Evolutionary conservation across 2,329 filamentous ascomycete genomes (phyloP), one percentile per base, ranked within the genome.

Genomic region (Aspergillus puulaauensis): DNA sequence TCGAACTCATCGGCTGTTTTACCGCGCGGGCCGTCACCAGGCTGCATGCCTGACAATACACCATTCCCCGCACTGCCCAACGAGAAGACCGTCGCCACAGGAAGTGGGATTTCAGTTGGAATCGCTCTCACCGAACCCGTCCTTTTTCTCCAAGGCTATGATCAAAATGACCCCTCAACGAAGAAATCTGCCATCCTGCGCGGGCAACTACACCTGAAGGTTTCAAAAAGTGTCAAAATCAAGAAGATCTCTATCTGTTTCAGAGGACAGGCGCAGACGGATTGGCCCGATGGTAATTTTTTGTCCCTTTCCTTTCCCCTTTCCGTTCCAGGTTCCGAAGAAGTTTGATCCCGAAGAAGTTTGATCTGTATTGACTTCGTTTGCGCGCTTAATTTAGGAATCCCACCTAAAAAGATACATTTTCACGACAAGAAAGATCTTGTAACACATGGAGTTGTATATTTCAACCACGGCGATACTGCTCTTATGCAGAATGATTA

Each of bases 161-260:
- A 81, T 61, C 74, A 77, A 8, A 76, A 76, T 62, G 78, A 80
- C 43, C 70, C 75, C 3, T 83, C 86, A 11, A 82, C 83, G 2
- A 82, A 86, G 51, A 89, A 83, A 53, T 93, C 91, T 6, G 90
- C 93, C 1, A 88, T 99, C 70, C 81, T 99, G 14, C 85, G 95
- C 56, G 95, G 95, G 17, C 92, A 87, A 64, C 75, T 99, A 56
- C 88, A 90, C 67, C 73, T 99, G 40, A 88, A 88, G 59, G 84
- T 98, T 12, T 88, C 90, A 46, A 98, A 98, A 71, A 90, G 90
- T 63, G 86, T 92, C 47, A 99, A 99, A 76, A 87, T 99, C 64
- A 97, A 96, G 79, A 89, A 91, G 4, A 85, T 99, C 23, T 92
- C 90, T 6, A 80, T 99, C 52, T 93, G 90, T 67, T 90, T 99